Evolutionary conservation across 768 basidiomycete species (phyloP), one percentile per base, ranked within the genome.

Genomic region (Mycena filopes): DNA sequence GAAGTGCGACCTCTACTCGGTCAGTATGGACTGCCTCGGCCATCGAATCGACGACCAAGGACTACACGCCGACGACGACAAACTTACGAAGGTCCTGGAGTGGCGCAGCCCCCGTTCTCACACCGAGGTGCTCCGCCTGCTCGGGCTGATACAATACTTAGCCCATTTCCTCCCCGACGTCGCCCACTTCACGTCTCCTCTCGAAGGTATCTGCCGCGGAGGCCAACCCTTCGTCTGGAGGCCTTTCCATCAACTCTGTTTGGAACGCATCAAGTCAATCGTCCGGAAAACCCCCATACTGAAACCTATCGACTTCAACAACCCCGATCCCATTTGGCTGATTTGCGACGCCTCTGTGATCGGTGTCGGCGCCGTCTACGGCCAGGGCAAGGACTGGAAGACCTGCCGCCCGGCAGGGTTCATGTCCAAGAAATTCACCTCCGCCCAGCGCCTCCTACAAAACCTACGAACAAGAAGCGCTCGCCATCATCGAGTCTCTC

Each of bases 1-100:
- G 71, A 1, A 73, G 68, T 0, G 72, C 72, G 0, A 77, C 81
- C 0, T 67, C 73, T 0, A 82, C 74, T 0, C 62, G 68, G 0
- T 67, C 2, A 26, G 29, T 16, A 54, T 54, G 53, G n/a, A n/a
- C n/a, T n/a, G n/a, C n/a, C n/a, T n/a, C n/a, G n/a, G n/a, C n/a
- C n/a, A n/a, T n/a, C n/a, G n/a, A n/a, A n/a, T n/a, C n/a, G n/a
- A n/a, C n/a, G n/a, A n/a, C n/a, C n/a, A n/a, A n/a, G n/a, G n/a
- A n/a, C n/a, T n/a, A n/a, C n/a, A n/a, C n/a, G n/a, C n/a, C n/a
- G n/a, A n/a, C n/a, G n/a, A n/a, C n/a, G n/a, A n/a, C n/a, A n/a
- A n/a, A n/a, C n/a, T n/a, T n/a, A n/a, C n/a, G n/a, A n/a, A n/a
- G n/a, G n/a, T 56, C 20, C 20, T 56, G 10, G 55, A 56, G 5